These are phyloP conservation scores for Kodamaea ohmeri DNA, from an alignment of 1,139 yeast genomes.

Conservation along the genomic window DNA sequence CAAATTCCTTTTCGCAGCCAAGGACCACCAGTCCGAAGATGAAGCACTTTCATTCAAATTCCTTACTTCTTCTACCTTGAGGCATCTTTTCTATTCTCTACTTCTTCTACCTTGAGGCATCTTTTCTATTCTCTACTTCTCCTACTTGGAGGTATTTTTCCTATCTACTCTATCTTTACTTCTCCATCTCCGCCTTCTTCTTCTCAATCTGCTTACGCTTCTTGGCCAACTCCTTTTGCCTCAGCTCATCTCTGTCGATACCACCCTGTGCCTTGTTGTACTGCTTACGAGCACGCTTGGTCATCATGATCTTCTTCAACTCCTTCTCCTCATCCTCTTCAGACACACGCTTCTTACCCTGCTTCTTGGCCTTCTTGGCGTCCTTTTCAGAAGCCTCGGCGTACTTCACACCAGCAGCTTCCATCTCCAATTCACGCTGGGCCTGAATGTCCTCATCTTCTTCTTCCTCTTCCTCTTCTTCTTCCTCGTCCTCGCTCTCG, in stretches of 20 bases:
- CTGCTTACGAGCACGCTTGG: slow-evolving; percentile 90
- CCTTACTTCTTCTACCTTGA: no score
- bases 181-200: no score
- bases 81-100: no score
- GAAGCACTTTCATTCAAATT: no score
- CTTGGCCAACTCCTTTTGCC: slow-evolving; percentile 69
- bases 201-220: slow-evolving; percentile 78
- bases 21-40: no score
- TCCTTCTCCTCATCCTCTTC: slow-evolving; percentile 77
- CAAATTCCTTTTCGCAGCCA: no score
- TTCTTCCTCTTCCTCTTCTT: slow-evolving; percentile 46
- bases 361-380: slow-evolving; percentile 33
- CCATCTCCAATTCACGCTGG: slow-evolving; percentile 85
- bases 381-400: slow-evolving; percentile 49
- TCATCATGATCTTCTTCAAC: slow-evolving; percentile 93
- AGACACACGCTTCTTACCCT: slow-evolving; percentile 32
- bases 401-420: slow-evolving; percentile 80
- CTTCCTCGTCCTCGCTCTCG: slow-evolving; percentile 47
- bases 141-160: no score
- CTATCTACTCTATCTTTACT: no score
- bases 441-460: slow-evolving; percentile 61
- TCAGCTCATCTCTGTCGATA: slow-evolving; percentile 76
- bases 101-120: no score
- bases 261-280: slow-evolving; percentile 96
- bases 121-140: no score